Evolutionary conservation across 2,329 filamentous ascomycete genomes (phyloP).

Genomic region (Apiospora phragmitis): DNA sequence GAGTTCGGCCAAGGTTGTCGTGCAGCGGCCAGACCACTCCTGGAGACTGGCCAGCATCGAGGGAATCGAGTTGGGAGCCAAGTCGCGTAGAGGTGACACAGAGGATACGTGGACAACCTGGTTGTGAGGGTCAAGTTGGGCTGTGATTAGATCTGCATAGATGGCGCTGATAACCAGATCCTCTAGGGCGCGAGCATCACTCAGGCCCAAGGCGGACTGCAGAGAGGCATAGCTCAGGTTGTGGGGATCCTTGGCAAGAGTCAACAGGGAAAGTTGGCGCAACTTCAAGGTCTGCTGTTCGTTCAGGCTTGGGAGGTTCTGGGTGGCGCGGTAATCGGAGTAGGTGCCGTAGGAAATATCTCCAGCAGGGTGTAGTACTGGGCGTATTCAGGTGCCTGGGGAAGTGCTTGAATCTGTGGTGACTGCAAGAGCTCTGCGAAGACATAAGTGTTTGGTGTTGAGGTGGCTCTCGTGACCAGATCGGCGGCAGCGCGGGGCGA

Average conservation of each 20-base stretch:
- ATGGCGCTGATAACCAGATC: conserved; percentile 83
- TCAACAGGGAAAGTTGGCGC: conserved; percentile 84
- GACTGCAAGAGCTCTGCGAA: conserved; percentile 91
- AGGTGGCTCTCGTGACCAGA: conserved; percentile 83
- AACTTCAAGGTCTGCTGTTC: conserved; percentile 79
- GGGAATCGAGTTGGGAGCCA: conserved; percentile 71
- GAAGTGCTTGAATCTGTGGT: conserved; percentile 75
- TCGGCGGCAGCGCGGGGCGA: conserved; percentile 84
- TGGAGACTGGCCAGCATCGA: conserved; percentile 67
- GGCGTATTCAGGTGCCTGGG: conserved; percentile 59
- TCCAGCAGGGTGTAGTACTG: conserved; percentile 71
- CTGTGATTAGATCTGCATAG: conserved; percentile 80
- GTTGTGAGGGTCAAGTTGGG: conserved; percentile 78
- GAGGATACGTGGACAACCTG: conserved; percentile 75
- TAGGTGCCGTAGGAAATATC: conserved; percentile 95
- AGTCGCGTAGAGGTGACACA: conserved; percentile 83
- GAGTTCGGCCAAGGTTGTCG: conserved; percentile 69
- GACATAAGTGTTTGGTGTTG: conserved; percentile 85
- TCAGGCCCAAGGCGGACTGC: conserved; percentile 65
- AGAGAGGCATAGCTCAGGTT: conserved; percentile 75
- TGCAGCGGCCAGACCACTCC: conserved; percentile 79
- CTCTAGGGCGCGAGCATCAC: conserved; percentile 72
- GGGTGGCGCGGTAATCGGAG: conserved; percentile 62
- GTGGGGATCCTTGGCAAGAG: conserved; percentile 67
- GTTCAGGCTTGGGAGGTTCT: conserved; percentile 68